phyloP scores from a whole-genome alignment of 257 asterid genomes.

The Solanum commersonii region DNA sequence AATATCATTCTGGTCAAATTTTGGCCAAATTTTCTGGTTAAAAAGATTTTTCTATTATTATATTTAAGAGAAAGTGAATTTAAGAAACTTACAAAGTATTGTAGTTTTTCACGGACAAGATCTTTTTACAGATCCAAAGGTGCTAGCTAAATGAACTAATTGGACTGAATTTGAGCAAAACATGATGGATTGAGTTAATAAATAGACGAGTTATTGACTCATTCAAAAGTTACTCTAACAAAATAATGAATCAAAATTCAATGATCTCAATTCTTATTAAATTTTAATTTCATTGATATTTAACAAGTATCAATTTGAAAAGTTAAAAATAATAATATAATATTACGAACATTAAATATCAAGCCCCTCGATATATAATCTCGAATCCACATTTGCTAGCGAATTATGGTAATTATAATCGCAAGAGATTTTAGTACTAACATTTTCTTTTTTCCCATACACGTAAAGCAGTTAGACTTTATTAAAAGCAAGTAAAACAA shows the following conservation, averaged over 20 bases:
- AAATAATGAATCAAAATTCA: background rate
- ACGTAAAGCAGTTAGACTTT: background rate
- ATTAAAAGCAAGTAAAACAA: background rate
- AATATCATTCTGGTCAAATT: too few species aligned
- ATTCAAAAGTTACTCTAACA: background rate
- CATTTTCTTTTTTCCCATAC: background rate
- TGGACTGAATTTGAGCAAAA: background rate
- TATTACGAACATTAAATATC: too few species aligned
- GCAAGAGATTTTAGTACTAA: background rate
- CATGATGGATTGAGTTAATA: too few species aligned
- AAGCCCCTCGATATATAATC: too few species aligned
- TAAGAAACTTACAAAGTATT: background rate
- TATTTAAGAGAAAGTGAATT: background rate
- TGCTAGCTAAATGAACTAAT: too few species aligned
- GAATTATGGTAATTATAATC: background rate
- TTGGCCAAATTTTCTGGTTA: too few species aligned
- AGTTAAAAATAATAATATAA: too few species aligned
- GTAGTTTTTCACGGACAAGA: too few species aligned
- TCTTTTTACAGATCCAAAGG: too few species aligned
- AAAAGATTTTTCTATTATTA: too few species aligned
- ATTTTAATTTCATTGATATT: background rate
- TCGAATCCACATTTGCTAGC: background rate
- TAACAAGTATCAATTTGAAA: background rate
- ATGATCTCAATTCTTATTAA: background rate
- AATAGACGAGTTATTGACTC: too few species aligned